Percentiles rank a stretch among this genome's conserved stretches.
phyloP scores from a whole-genome alignment of 371 early-diverging fungal species.

The Saksenaea oblongispora region DNA sequence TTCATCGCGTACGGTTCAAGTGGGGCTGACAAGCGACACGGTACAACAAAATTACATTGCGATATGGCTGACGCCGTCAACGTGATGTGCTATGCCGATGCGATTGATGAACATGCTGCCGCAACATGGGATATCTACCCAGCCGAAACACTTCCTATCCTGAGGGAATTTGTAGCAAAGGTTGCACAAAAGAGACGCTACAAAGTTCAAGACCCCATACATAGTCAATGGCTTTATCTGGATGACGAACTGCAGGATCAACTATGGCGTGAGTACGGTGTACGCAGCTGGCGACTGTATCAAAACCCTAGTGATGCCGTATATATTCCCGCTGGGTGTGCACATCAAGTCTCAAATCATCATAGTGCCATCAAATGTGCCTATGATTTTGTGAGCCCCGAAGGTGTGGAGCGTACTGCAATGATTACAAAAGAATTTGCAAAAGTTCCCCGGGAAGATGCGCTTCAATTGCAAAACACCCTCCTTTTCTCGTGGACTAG shows the following conservation, averaged over 20 bases:
- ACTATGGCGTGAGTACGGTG: constrained; percentile 41
- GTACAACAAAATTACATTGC: constrained; percentile 71
- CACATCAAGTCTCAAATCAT: constrained; percentile 75
- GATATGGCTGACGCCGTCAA: constrained; percentile 81
- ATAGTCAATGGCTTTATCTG: constrained; percentile 64
- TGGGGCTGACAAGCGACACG: constrained; percentile 36
- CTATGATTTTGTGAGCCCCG: constrained; percentile 75
- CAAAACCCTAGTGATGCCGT: constrained; percentile 73
- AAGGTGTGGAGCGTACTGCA: constrained; percentile 49
- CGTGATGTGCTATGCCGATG: constrained; percentile 58
- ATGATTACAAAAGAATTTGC: constrained; percentile 54
- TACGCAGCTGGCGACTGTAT: constrained; percentile 52
- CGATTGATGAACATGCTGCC: constrained; percentile 22
- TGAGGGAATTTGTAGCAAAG: constrained; percentile 50
- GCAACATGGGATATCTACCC: constrained; percentile 77
- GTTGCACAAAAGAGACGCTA: constrained; percentile 6
- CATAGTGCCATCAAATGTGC: constrained; percentile 65
- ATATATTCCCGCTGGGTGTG: constrained; percentile 77
- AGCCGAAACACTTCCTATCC: constrained; percentile 29
- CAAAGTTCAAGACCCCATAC: constrained; percentile 55
- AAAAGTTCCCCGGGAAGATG: constrained; percentile 39
- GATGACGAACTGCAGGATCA: constrained; percentile 36
- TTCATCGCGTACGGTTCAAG: constrained; percentile 66
- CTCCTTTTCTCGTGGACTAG: constrained; percentile 34
- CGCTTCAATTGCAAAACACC: constrained; percentile 47